These are phyloP conservation scores for Paramecium caudatum DNA, from an alignment of 73 alveolate species.

Conservation along the genomic window DNA sequence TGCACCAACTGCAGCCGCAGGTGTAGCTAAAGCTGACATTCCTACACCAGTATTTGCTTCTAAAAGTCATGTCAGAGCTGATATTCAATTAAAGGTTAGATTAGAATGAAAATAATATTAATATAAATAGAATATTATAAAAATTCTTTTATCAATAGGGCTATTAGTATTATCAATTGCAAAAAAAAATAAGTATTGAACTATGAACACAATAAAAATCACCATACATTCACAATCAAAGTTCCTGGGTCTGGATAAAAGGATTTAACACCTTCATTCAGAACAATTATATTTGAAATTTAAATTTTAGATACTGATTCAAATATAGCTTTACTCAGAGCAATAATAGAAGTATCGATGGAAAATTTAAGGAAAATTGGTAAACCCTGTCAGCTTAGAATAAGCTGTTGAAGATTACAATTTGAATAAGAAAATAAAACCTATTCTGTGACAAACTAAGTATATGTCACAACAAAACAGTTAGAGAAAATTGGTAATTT, in stretches of 20 bases:
- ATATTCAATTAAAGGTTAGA: neutral
- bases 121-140: no score
- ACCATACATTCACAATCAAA: neutral
- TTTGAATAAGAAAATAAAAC: no score
- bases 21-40: neutral
- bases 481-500: neutral
- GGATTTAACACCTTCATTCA: neutral
- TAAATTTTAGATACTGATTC: conserved; percentile 9
- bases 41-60: conserved; percentile 13
- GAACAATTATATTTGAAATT: conserved; percentile 18
- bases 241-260: neutral
- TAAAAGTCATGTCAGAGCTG: neutral
- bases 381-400: no score
- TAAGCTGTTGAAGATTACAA: no score
- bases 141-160: no score
- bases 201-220: neutral
- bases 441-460: neutral
- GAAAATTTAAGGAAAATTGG: no score
- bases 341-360: neutral
- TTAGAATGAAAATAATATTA: neutral
- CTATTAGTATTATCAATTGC: no score
- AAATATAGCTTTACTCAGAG: neutral
- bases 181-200: no score
- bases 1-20: conserved; percentile 13
- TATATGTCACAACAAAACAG: neutral